Evolutionary conservation across 495 filamentous ascomycete species (phyloP), one percentile per base, ranked within the genome.

Genomic region (Tetracladium setigerum): DNA sequence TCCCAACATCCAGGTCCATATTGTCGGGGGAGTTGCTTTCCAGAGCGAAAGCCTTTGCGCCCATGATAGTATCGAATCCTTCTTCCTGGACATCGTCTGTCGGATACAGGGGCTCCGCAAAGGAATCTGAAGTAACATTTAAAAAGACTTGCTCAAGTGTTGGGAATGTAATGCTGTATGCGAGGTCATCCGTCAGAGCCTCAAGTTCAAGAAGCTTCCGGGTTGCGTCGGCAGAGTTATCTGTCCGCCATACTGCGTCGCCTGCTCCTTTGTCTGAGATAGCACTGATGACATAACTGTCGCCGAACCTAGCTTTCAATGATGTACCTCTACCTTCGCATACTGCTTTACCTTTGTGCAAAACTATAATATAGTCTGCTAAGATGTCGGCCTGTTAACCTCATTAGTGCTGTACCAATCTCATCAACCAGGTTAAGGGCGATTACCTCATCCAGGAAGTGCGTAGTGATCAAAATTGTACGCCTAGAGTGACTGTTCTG

Each of bases 381-480:
- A 66, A 45, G 17, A 64, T 41, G 38, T 66, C 63, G 32, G 63
- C 62, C 48, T n/a, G n/a, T 55, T 17, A 24, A n/a, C 13, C 9
- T 2, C 31, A 30, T 47, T 32, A 47, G 19, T 19, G 10, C 19
- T 13, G 14, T 12, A 38, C 2, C 18, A 2, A 27, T 5, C 2
- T 16, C 14, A 6, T 35, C 4, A 13, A 43, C 44, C 7, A n/a
- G n/a, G n/a, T n/a, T n/a, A n/a, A n/a, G n/a, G n/a, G n/a, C n/a
- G n/a, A n/a, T n/a, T 35, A 53, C 53, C 45, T 66, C 63, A 46
- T 66, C 62, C 18, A 66, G 46, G 50, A 64, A 62, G 43, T 66
- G 70, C 0, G 69, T 74, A 0, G 70, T 74, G 16, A 59, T 45
- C 30, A 62, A 48, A 43, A 59, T 47, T 7, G 56, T 62, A 4